These are phyloP conservation scores for Xylariaceae sp. DNA, from an alignment of 2,329 filamentous ascomycete species.

Conservation along the genomic window DNA sequence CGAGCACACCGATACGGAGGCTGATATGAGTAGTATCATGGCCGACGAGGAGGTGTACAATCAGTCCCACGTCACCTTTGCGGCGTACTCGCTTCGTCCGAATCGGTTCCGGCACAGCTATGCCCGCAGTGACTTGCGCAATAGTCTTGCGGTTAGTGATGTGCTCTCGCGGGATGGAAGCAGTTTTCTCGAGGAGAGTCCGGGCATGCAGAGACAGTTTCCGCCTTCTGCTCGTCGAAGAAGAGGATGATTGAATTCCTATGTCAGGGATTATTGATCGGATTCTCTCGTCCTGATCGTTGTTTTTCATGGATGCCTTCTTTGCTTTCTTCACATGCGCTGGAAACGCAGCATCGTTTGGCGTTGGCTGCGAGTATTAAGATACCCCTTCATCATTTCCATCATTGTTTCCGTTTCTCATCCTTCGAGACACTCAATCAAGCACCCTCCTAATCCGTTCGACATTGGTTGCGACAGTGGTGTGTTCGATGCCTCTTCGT, in stretches of 20 bases:
- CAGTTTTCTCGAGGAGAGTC: slow-evolving; percentile 52
- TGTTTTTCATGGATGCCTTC: background rate
- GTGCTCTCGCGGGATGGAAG: slow-evolving; percentile 54
- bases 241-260: slow-evolving; percentile 16
- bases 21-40: slow-evolving; percentile 50
- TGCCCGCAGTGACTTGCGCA: slow-evolving; percentile 39
- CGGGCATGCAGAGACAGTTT: slow-evolving; percentile 38
- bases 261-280: too few relatives aligned
- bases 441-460: background rate
- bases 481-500: background rate
- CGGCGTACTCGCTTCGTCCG: slow-evolving; percentile 13
- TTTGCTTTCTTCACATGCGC: background rate
- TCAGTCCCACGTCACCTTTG: slow-evolving; percentile 6
- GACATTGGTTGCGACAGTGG: background rate
- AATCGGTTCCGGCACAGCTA: slow-evolving; percentile 35
- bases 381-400: slow-evolving; percentile 23
- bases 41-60: slow-evolving; percentile 32
- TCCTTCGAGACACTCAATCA: slow-evolving; percentile 3
- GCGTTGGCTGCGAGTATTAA: slow-evolving; percentile 8
- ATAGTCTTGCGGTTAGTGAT: slow-evolving; percentile 54
- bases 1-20: slow-evolving; percentile 74
- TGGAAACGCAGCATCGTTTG: slow-evolving; percentile 1
- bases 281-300: background rate
- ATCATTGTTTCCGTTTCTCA: background rate
- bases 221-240: slow-evolving; percentile 20